Conservation (phyloP, 2,329 filamentous ascomycete species). For the Colletotrichum tabaci region DNA sequence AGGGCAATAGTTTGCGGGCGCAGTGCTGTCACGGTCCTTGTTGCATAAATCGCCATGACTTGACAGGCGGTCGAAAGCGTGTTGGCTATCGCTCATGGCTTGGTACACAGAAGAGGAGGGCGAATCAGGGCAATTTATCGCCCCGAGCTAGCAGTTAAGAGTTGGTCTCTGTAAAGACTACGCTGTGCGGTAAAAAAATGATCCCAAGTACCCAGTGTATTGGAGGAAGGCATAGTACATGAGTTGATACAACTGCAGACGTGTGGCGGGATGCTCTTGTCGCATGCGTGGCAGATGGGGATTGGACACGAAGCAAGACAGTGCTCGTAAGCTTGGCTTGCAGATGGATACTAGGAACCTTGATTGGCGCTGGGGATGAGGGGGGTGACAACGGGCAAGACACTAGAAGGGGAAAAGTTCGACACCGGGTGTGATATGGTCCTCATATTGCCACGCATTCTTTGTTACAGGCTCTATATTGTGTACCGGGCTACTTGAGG, state of each 20-base stretch:
- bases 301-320: conserved; percentile 11
- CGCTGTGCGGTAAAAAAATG: neutral
- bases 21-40: neutral
- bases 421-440: neutral
- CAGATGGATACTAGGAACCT: neutral
- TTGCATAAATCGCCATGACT: neutral
- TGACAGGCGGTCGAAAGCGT: conserved; percentile 11
- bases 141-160: conserved; percentile 11
- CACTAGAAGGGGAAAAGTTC: neutral
- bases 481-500: neutral
- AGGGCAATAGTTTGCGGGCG: neutral
- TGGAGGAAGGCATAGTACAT: neutral
- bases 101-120: conserved; percentile 7
- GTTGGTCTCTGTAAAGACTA: conserved; percentile 18
- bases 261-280: neutral
- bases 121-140: conserved; percentile 3
- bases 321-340: conserved; percentile 5
- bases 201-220: neutral
- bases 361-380: neutral
- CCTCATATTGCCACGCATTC: neutral
- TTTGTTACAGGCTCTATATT: neutral
- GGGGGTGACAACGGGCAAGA: neutral
- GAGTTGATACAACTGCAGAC: neutral
- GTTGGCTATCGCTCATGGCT: conserved; percentile 6
- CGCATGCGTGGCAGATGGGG: conserved; percentile 17